Evolutionary conservation across 2,329 filamentous ascomycete genomes (phyloP).

Genomic region (Pyrenophora tritici-repentis): DNA sequence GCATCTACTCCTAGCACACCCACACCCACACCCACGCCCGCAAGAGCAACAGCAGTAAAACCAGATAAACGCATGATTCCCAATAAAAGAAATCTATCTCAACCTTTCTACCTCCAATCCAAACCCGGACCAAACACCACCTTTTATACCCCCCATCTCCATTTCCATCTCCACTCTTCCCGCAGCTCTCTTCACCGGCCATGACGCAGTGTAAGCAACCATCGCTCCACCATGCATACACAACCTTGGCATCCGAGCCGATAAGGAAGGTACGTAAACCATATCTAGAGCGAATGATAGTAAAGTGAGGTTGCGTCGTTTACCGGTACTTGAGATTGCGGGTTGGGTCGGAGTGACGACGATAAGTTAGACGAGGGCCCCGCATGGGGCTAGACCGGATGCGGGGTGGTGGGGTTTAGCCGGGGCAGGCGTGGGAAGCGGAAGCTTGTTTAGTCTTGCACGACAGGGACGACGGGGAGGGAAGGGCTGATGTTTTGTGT

Average conservation of each 20-base stretch:
- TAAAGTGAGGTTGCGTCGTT: too few relatives aligned
- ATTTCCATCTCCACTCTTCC: not conserved
- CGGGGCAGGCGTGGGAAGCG: too few relatives aligned
- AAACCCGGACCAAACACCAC: too few relatives aligned
- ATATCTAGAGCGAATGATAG: not conserved
- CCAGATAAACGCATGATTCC: not conserved
- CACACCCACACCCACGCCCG: not conserved
- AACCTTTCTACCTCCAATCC: too few relatives aligned
- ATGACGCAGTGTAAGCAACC: not conserved
- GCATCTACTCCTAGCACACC: not conserved
- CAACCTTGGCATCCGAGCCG: not conserved
- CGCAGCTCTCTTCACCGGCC: not conserved
- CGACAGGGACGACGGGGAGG: too few relatives aligned
- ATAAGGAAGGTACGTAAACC: not conserved
- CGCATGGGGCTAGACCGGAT: too few relatives aligned
- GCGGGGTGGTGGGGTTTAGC: too few relatives aligned
- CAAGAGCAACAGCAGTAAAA: not conserved
- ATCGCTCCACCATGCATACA: not conserved
- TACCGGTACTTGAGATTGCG: too few relatives aligned
- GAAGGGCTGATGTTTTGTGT: too few relatives aligned
- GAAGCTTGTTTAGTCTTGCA: too few relatives aligned
- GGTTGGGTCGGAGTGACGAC: too few relatives aligned
- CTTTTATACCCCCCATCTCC: not conserved
- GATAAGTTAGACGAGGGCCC: too few relatives aligned
- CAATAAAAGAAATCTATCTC: not conserved